Evolutionary conservation across 768 basidiomycete genomes (phyloP).

Genomic region (Tricholoma flavovirens): DNA sequence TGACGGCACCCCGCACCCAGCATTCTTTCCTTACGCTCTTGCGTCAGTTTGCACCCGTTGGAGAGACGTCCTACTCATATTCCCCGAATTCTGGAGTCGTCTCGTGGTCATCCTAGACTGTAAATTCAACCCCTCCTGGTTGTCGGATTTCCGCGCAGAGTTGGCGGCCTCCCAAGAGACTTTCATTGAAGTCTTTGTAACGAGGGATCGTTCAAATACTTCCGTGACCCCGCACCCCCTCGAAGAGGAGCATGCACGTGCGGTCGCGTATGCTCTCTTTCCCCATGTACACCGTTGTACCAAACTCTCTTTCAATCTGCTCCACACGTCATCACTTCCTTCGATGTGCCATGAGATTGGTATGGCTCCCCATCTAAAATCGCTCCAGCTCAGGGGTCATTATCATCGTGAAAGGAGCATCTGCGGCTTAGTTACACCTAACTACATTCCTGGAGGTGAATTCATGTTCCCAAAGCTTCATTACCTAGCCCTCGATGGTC

Average conservation of each 20-base stretch:
- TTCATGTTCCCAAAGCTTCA: background rate
- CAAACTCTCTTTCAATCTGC: background rate
- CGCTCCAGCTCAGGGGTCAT: background rate
- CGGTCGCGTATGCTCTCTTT: background rate
- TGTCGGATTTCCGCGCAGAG: background rate
- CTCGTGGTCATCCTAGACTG: background rate
- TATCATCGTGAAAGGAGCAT: background rate
- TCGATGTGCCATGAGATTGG: background rate
- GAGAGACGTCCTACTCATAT: background rate
- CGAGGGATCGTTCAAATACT: background rate
- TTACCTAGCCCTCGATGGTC: background rate
- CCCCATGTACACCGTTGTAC: background rate
- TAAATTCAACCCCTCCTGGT: background rate
- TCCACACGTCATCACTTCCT: background rate
- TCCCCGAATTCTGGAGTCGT: background rate
- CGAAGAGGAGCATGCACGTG: background rate
- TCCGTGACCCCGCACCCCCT: background rate
- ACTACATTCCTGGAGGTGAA: background rate
- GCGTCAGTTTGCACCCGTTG: background rate
- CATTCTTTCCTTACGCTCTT: background rate
- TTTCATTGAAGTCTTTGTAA: background rate
- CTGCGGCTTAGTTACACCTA: background rate
- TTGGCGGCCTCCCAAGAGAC: background rate
- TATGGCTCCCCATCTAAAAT: background rate
- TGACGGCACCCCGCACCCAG: background rate